A percentile compares a stretch with the other conserved stretches of the same genome.
phyloP scores from a whole-genome alignment of 176 grass and related monocot genomes.

The bread wheat (Triticum aestivum) region IWGSC_CS_RefSeq_v2.1 NC_057813.1:728147785-728148284 shows the following conservation, averaged over 20 bases:
- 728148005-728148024: constrained; percentile 14
- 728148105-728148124: no score
- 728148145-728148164: neutral
- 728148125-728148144: neutral
- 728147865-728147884: constrained; percentile 48
- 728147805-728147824: neutral
- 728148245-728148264: neutral
- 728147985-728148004: constrained; percentile 75
- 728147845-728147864: constrained; percentile 28
- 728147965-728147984: constrained; percentile 60
- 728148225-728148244: neutral
- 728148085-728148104: no score
- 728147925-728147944: neutral
- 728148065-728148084: no score
- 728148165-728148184: no score
- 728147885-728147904: neutral
- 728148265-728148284: neutral
- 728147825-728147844: neutral
- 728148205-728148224: no score
- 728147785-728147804: neutral
- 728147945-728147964: constrained; percentile 54
- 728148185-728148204: no score
- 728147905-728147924: no score
- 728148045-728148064: neutral
- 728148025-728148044: neutral